A percentile compares a stretch with the other conserved stretches of the same genome.
Conservation (phyloP, 768 basidiomycete species). For the Podaxis mareebaensis region DNA sequence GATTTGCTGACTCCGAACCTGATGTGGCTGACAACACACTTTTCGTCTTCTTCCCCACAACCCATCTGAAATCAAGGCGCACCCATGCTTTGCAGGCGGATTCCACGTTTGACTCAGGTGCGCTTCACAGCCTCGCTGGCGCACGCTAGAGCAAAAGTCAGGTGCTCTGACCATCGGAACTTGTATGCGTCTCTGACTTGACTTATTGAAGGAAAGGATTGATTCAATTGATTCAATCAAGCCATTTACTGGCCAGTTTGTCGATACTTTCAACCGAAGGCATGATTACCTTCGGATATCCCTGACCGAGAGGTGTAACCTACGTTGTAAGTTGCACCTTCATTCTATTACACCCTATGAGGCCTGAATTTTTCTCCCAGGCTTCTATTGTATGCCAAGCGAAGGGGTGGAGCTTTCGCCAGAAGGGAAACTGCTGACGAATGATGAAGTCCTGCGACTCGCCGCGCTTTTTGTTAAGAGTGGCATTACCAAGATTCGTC, state of each 20-base stretch:
- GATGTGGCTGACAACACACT: conserved; percentile 3
- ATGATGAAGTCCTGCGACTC: conserved; percentile 73
- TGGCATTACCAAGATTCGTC: conserved; percentile 84
- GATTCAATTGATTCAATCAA: conserved; percentile 48
- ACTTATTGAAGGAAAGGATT: conserved; percentile 50
- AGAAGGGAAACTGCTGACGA: conserved; percentile 63
- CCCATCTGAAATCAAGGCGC: not conserved
- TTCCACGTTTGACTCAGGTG: not conserved
- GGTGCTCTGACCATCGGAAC: not conserved
- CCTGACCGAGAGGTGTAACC: conserved; percentile 83
- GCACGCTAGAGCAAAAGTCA: conserved; percentile 17
- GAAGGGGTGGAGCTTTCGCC: conserved; percentile 80
- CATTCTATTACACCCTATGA: conserved; percentile 1
- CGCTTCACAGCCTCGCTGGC: conserved; percentile 6
- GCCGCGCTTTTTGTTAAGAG: conserved; percentile 75
- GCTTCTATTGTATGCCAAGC: conserved; percentile 91
- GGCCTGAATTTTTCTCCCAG: conserved; percentile 37
- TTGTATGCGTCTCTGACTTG: not conserved
- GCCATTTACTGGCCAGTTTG: conserved; percentile 52
- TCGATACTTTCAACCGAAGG: conserved; percentile 66
- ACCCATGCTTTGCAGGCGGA: conserved; percentile 2
- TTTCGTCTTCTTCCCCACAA: not conserved
- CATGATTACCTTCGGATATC: conserved; percentile 92
- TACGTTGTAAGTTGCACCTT: conserved; percentile 59
- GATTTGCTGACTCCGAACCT: not conserved